Evolutionary conservation across 306 rosid species (phyloP).

Genomic region (Prinsepia uniflora): DNA sequence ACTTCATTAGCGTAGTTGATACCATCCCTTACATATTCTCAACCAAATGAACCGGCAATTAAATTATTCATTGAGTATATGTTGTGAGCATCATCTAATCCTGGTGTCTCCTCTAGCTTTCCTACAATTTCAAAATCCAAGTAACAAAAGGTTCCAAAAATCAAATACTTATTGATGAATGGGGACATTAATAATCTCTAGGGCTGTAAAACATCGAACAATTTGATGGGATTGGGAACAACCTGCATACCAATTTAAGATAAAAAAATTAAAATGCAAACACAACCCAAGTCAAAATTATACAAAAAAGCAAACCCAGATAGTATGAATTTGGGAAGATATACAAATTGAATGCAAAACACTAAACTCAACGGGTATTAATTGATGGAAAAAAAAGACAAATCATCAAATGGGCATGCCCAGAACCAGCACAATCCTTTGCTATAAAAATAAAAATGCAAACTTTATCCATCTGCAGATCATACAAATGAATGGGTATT

Average conservation of each 20-base stretch:
- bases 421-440: neutral
- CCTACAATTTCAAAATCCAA: slow-evolving; percentile 41
- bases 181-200: slow-evolving; percentile 54
- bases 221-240: slow-evolving; percentile 31
- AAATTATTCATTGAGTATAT: slow-evolving; percentile 37
- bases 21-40: slow-evolving; percentile 93
- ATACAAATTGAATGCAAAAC: neutral
- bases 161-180: slow-evolving; percentile 52
- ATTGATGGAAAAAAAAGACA: neutral
- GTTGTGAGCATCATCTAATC: slow-evolving; percentile 33
- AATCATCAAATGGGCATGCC: neutral
- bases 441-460: neutral
- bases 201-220: slow-evolving; percentile 42
- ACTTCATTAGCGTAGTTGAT: slow-evolving; percentile 57
- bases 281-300: slow-evolving; percentile 1
- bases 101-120: slow-evolving; percentile 37
- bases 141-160: slow-evolving; percentile 45
- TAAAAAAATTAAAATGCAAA: slow-evolving; percentile 21
- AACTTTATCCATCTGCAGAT: slow-evolving; percentile 6
- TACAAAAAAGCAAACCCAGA: neutral
- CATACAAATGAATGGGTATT: slow-evolving; percentile 12
- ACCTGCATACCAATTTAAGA: slow-evolving; percentile 48
- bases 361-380: neutral
- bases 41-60: slow-evolving; percentile 56
- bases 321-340: neutral